A percentile compares a stretch with the other conserved stretches of the same genome.
Conservation (phyloP, 345 rosid species). For the Viola odorata region DNA sequence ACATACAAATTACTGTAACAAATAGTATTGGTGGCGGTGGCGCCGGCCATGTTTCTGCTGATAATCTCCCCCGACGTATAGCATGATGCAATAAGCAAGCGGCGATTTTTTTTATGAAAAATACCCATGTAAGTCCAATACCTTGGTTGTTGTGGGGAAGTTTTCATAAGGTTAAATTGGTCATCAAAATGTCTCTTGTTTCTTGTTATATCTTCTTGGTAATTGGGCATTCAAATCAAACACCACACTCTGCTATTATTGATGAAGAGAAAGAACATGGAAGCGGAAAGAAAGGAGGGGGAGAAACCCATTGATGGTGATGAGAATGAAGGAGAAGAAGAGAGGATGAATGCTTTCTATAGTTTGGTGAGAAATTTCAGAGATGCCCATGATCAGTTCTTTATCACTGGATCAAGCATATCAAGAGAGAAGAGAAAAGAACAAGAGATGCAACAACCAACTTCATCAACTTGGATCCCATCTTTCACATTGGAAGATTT, state of each 20-base stretch:
- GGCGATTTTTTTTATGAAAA: no score
- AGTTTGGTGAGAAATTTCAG: conserved; percentile 8
- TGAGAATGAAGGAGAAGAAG: conserved; percentile 8
- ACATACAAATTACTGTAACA: no score
- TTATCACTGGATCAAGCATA: conserved; percentile 7
- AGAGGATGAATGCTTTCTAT: conserved; percentile 17
- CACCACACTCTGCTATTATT: not conserved
- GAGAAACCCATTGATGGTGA: not conserved
- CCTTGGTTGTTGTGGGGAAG: not conserved
- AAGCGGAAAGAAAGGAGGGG: not conserved
- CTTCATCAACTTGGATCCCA: conserved; percentile 12
- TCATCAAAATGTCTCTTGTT: no score
- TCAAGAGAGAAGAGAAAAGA: not conserved
- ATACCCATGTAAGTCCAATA: not conserved
- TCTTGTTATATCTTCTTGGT: no score
- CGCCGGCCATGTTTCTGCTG: no score
- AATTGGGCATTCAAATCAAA: not conserved
- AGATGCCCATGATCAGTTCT: conserved; percentile 11
- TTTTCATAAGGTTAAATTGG: no score
- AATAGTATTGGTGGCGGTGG: no score
- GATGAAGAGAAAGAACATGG: conserved; percentile 10
- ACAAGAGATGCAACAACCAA: not conserved
- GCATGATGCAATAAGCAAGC: no score
- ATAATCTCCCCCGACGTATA: no score
- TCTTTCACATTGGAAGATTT: conserved; percentile 18